Evolutionary conservation across 164 flowering plant species (phyloP).

Genomic region (Akebia trifoliata): DNA sequence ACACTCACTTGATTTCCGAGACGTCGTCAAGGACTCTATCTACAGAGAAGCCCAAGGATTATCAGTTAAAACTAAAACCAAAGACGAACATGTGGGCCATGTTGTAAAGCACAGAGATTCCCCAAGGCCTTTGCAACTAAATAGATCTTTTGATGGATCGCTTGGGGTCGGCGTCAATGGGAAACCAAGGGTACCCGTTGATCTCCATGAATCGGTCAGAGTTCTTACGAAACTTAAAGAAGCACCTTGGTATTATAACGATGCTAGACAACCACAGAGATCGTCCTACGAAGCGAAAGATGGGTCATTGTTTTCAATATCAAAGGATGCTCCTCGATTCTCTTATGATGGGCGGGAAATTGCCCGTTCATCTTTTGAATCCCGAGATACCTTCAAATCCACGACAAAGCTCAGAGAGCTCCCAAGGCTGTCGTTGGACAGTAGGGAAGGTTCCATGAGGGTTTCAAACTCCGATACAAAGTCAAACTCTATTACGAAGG

Average conservation of each 20-base stretch:
- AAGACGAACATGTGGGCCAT: constrained; percentile 37
- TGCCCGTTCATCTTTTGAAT: constrained; percentile 49
- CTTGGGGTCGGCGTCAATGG: constrained; percentile 20
- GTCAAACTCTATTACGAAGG: constrained; percentile 20
- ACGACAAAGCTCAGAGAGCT: constrained; percentile 56
- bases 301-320: constrained; percentile 27
- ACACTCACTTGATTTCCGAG: constrained; percentile 58
- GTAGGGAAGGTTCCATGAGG: constrained; percentile 48
- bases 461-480: constrained; percentile 31
- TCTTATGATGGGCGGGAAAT: constrained; percentile 77
- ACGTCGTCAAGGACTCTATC: constrained; percentile 84
- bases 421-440: constrained; percentile 84
- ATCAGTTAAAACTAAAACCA: constrained; percentile 41
- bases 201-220: constrained; percentile 60
- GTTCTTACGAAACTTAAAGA: constrained; percentile 62
- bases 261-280: constrained; percentile 41
- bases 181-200: constrained; percentile 34
- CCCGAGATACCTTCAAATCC: constrained; percentile 47
- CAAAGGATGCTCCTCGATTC: constrained; percentile 62
- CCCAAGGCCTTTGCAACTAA: constrained; percentile 48
- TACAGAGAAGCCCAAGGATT: constrained; percentile 55
- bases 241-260: constrained; percentile 47
- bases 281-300: constrained; percentile 45
- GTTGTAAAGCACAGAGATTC: constrained; percentile 47
- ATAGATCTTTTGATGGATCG: constrained; percentile 39